A percentile compares a stretch with the other conserved stretches of the same genome.
Evolutionary conservation across 352 stramenopile genomes (phyloP).

Genomic region (Thalassiosira livingstoniorum): DNA sequence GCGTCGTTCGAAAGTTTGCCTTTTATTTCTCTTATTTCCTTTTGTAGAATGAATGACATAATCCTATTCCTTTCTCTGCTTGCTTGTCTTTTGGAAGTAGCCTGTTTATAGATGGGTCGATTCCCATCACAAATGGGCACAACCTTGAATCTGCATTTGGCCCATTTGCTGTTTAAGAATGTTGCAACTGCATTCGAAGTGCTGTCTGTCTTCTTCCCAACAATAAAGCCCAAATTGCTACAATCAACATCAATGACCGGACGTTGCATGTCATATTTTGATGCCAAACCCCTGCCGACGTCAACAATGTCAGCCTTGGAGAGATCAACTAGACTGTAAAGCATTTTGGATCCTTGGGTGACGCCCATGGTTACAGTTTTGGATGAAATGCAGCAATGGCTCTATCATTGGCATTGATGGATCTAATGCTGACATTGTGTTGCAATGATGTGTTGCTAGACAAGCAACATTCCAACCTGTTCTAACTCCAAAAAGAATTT

Average conservation of each 20-base stretch:
- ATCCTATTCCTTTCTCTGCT: slow-evolving; percentile 21
- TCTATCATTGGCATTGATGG: no score
- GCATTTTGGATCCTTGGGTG: not conserved
- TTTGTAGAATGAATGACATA: not conserved
- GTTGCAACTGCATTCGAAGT: no score
- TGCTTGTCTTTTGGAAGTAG: slow-evolving; percentile 23
- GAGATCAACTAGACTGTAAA: not conserved
- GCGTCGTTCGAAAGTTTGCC: not conserved
- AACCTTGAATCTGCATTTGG: not conserved
- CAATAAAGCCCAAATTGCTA: not conserved
- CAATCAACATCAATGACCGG: not conserved
- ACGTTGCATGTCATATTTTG: not conserved
- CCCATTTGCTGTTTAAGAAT: no score
- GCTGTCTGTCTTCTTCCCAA: not conserved
- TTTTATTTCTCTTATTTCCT: slow-evolving; percentile 2
- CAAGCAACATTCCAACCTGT: no score
- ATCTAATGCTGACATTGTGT: no score
- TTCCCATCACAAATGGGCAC: slow-evolving; percentile 30
- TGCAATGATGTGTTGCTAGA: no score
- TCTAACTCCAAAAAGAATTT: no score
- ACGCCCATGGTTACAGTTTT: not conserved
- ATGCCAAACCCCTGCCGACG: not conserved
- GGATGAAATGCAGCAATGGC: no score
- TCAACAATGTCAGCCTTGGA: not conserved
- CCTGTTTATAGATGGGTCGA: slow-evolving; percentile 29